Conservation (phyloP, 768 basidiomycete species). For the Pisolithus marmoratus region DNA sequence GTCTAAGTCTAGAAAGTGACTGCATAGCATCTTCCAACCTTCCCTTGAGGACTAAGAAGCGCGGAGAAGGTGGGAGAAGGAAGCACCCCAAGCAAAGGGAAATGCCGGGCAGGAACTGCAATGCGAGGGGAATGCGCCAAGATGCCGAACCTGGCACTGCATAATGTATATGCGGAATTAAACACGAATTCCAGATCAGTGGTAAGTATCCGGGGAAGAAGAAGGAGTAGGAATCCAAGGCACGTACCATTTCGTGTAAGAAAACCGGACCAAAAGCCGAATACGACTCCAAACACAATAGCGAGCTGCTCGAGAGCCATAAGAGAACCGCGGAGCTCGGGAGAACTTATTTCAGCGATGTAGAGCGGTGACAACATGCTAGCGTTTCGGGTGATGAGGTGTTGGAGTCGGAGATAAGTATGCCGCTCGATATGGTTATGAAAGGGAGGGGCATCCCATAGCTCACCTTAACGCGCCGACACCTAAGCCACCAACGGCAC, state of each 20-base stretch:
- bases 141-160: conserved; percentile 58
- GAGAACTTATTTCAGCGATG: conserved; percentile 81
- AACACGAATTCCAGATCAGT: background rate
- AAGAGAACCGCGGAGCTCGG: conserved; percentile 73
- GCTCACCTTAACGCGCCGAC: conserved; percentile 68
- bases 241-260: conserved; percentile 52
- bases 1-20: conserved; percentile 49
- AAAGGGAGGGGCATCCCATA: too few species aligned
- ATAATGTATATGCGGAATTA: background rate
- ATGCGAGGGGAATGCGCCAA: conserved; percentile 72
- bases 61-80: conserved; percentile 45
- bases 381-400: background rate
- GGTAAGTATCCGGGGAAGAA: background rate
- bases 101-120: conserved; percentile 67
- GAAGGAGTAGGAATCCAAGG: too few species aligned
- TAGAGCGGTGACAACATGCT: conserved; percentile 80
- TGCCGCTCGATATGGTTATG: background rate
- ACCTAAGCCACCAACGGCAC: conserved; percentile 72
- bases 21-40: conserved; percentile 50
- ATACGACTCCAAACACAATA: conserved; percentile 75
- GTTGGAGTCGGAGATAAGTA: background rate
- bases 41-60: conserved; percentile 44
- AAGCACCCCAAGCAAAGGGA: conserved; percentile 56
- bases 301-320: conserved; percentile 76
- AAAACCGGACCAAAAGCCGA: conserved; percentile 83